Evolutionary conservation across 192 early-diverging fungal species (phyloP).

Genomic region (Backusella parvicylindrica): DNA sequence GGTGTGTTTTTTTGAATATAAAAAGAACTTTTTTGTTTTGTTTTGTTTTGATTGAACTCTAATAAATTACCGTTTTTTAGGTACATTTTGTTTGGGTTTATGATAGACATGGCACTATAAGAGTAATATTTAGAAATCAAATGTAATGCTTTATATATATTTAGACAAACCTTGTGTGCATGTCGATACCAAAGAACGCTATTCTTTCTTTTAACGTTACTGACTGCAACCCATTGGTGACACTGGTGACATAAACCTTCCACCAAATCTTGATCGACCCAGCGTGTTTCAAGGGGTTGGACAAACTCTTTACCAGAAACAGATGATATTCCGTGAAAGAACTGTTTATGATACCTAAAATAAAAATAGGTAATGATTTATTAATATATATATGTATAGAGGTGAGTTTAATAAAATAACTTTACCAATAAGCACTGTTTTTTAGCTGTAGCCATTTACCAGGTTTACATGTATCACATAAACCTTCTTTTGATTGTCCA

Average conservation of each 20-base stretch:
- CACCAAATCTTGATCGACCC: conserved; percentile 60
- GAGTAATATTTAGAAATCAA: neutral
- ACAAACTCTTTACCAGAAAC: conserved; percentile 74
- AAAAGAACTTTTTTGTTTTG: neutral
- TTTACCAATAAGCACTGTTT: conserved; percentile 81
- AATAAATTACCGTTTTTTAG: neutral
- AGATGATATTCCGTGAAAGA: conserved; percentile 78
- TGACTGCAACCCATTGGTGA: conserved; percentile 74
- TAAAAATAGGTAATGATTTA: neutral
- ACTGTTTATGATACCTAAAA: conserved; percentile 79
- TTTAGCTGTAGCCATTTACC: conserved; percentile 87
- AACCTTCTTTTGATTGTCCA: conserved; percentile 75
- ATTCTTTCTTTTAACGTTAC: conserved; percentile 69
- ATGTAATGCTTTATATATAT: neutral
- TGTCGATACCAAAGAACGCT: conserved; percentile 82
- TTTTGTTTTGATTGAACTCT: neutral
- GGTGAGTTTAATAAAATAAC: no score
- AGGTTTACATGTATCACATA: conserved; percentile 76
- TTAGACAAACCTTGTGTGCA: conserved; percentile 63
- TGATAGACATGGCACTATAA: conserved; percentile 67
- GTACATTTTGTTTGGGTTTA: conserved; percentile 54
- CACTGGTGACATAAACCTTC: conserved; percentile 85
- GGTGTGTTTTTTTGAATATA: neutral
- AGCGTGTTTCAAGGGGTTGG: conserved; percentile 64
- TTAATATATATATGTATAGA: no score